Percentiles rank a stretch among this genome's conserved stretches.
phyloP scores from a whole-genome alignment of 208 protist species.

The Tritrichomonas foetus region DNA sequence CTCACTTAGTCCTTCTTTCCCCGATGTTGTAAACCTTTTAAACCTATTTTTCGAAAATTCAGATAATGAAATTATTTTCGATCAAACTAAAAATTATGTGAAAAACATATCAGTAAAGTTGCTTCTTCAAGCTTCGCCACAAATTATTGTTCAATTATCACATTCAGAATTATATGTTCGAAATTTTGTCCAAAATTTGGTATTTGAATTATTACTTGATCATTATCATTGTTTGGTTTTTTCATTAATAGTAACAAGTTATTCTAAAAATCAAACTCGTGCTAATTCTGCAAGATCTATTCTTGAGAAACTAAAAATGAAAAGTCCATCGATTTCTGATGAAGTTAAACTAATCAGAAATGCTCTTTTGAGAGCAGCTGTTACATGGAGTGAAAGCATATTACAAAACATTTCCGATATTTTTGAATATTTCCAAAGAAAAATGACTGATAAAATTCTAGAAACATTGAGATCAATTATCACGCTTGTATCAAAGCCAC shows the following conservation, averaged over 20 bases:
- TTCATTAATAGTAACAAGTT: neutral
- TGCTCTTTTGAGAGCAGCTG: neutral
- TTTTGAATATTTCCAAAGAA: neutral
- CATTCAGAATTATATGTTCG: neutral
- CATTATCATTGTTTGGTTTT: conserved; percentile 34
- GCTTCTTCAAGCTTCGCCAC: neutral
- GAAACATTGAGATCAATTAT: neutral
- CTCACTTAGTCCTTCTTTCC: neutral
- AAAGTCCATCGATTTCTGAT: neutral
- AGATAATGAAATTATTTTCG: neutral
- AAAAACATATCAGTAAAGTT: neutral
- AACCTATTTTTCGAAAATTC: conserved; percentile 13
- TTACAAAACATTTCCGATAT: neutral
- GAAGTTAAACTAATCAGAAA: neutral
- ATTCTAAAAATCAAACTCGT: neutral
- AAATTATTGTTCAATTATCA: neutral
- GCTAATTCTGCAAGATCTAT: neutral
- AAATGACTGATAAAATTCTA: neutral
- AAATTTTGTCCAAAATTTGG: conserved; percentile 7
- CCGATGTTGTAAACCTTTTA: neutral
- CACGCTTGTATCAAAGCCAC: neutral
- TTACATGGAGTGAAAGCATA: conserved; percentile 24
- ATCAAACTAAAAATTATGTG: neutral
- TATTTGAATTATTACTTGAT: neutral
- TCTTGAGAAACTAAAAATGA: neutral